Percentiles rank a stretch among this genome's conserved stretches.
Conservation (phyloP, 306 rosid genomes). For the Fragaria nilgerrensis region DNA sequence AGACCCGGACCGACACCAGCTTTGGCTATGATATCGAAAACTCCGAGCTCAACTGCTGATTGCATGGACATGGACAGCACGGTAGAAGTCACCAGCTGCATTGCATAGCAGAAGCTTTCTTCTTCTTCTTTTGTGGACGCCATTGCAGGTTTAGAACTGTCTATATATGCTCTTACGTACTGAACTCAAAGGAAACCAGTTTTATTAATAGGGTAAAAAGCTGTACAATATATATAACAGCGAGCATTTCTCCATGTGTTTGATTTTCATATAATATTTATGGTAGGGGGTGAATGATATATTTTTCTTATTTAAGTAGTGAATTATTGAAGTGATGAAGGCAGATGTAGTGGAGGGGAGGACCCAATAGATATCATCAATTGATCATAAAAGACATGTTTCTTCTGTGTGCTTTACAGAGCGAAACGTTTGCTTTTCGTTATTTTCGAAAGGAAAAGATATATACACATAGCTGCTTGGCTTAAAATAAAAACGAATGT, state of each 20-base stretch:
- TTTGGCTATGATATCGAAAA: slow-evolving; percentile 46
- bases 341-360: neutral
- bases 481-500: neutral
- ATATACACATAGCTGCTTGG: no score
- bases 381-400: no score
- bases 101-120: slow-evolving; percentile 35
- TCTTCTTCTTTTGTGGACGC: slow-evolving; percentile 26
- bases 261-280: neutral
- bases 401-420: no score
- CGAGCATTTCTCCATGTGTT: no score
- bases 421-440: no score
- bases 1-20: slow-evolving; percentile 34
- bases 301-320: no score
- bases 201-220: neutral
- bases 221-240: neutral
- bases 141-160: neutral
- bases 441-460: no score
- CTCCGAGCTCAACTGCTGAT: slow-evolving; percentile 42
- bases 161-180: neutral
- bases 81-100: slow-evolving; percentile 23
- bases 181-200: neutral
- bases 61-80: slow-evolving; percentile 39
- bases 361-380: no score
- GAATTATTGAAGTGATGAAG: neutral
- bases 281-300: neutral